Base-by-base conservation (phyloP, 1,284 basidiomycete species). In the Tylopilus sp. region DNA sequence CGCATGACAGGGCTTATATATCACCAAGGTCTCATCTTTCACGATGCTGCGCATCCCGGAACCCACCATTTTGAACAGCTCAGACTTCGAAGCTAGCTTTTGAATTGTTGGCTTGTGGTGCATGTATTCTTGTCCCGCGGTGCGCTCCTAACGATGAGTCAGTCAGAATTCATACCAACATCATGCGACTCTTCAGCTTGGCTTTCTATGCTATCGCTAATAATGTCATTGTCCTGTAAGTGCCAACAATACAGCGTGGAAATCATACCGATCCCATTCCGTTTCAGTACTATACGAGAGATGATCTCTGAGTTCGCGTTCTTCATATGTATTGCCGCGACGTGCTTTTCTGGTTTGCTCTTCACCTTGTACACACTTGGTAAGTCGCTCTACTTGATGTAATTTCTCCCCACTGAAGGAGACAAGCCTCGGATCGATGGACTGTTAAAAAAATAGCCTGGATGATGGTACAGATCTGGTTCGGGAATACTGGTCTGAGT, bases 81-180 rank as follows among this genome's bases (percentile, higher is more conserved):
- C 71, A 69, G 9, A 68, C 75, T 0, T 89, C 89, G 2, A 79
- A 82, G 45, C 70, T 88, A 53, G 85, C 85, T 6, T 93, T 93
- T 61, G 90, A 94, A 59, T 76, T 92, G 37, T 75, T 94, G 30
- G 78, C 91, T 5, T 91, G 87, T 59, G 89, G 85, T 8, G 91
- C 88, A 9, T 94, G 91, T 61, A 85, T 94, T 43, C 77, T 94
- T 21, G 89, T 94, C 63, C 91, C 92, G 10, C 78, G 91, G 82
- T 80, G 55, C 35, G 55, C 53, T 38, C 18, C 14, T 40, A 30
- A 46, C 21, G 5, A 26, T 24, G 34, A 38, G 42, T 14, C n/a
- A 36, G 20, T 24, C 24, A 34, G 24, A 48, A 20, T 4, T 40
- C 20, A 41, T 36, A 9, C 33, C 48, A 51, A 59, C 41, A 48